These are phyloP conservation scores for Tritrichomonas foetus DNA, from an alignment of 208 protist genomes.

Conservation along the genomic window DNA sequence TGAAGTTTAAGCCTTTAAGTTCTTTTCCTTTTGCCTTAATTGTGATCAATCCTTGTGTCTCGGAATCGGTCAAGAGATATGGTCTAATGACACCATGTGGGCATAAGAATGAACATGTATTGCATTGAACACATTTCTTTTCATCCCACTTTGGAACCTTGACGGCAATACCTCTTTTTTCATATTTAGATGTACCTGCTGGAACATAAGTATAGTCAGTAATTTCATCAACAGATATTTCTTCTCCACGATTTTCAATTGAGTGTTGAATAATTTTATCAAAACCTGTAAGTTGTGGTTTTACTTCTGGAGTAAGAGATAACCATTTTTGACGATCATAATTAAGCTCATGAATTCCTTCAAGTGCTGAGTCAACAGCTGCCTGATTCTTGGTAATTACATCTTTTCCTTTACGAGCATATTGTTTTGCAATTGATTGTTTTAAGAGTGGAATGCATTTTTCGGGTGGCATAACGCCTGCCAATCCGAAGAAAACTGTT, in stretches of 20 bases:
- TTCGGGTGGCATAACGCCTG: not conserved
- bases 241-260: not conserved
- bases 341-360: not conserved
- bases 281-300: constrained; percentile 38
- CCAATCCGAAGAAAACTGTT: not conserved
- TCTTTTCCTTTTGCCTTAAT: not conserved
- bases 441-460: not conserved
- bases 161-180: not conserved
- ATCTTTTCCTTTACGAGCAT: not conserved
- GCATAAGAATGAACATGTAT: not conserved
- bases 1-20: not conserved
- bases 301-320: not conserved
- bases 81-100: not conserved
- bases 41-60: not conserved
- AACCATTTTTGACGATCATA: not conserved
- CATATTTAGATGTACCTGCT: constrained; percentile 43
- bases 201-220: constrained; percentile 61
- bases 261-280: not conserved
- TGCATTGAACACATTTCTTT: not conserved
- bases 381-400: not conserved
- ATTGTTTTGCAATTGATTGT: not conserved
- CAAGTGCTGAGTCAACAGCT: not conserved
- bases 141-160: not conserved
- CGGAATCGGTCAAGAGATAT: not conserved
- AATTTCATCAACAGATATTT: no score